Conservation (phyloP, 768 basidiomycete species). For the Exsudoporus frostii region DNA sequence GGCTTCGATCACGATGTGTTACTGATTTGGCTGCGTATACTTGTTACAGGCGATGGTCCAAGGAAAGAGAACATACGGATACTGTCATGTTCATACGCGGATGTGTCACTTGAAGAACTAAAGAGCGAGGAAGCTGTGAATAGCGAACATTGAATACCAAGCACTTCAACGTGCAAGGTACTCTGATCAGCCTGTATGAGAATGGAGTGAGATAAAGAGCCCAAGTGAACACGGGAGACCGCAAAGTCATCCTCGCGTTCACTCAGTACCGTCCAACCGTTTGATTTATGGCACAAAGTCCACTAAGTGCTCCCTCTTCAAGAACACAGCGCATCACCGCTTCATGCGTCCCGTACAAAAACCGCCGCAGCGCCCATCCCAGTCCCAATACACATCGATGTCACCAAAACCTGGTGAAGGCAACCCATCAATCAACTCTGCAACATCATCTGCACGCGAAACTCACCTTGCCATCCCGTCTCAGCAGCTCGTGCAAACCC, state of each 20-base stretch:
- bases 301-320: not conserved
- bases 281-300: not conserved
- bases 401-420: slow-evolving; percentile 66
- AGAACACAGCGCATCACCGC: not conserved
- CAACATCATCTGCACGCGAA: not conserved
- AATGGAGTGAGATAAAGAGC: not conserved
- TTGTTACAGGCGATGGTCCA: no score
- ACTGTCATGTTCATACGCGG: no score
- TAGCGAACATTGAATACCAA: not conserved
- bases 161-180: not conserved
- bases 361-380: slow-evolving; percentile 91
- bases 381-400: slow-evolving; percentile 84
- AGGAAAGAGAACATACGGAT: no score
- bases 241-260: not conserved
- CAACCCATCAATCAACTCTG: not conserved
- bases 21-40: no score
- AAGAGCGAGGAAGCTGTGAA: no score
- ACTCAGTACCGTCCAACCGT: not conserved
- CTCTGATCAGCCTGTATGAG: not conserved
- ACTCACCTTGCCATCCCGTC: slow-evolving; percentile 63
- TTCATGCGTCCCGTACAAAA: slow-evolving; percentile 54
- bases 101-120: no score
- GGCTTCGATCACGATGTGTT: no score
- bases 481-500: slow-evolving; percentile 69
- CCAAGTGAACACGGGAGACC: not conserved